Evolutionary conservation across 2,329 filamentous ascomycete genomes (phyloP).

Genomic region (Hysterium pulicare): DNA sequence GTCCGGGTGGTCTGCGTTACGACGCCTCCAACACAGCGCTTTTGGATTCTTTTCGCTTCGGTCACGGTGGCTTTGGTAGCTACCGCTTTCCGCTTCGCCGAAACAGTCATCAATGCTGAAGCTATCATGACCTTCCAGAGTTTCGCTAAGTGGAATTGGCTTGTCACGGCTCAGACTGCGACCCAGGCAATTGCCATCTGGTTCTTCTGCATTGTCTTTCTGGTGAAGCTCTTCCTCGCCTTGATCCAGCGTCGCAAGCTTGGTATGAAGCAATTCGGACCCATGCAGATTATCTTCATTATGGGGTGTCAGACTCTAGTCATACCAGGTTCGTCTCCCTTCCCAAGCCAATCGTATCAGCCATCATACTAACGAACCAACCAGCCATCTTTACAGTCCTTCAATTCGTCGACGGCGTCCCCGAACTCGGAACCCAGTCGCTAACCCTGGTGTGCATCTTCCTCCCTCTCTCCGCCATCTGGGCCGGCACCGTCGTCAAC

Average conservation of each 20-base stretch:
- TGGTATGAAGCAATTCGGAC: constrained; percentile 59
- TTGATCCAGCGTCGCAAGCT: constrained; percentile 55
- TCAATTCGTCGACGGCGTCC: constrained; percentile 50
- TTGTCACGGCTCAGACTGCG: constrained; percentile 45
- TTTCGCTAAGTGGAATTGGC: constrained; percentile 19
- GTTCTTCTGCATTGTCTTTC: constrained; percentile 61
- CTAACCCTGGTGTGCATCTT: constrained; percentile 60
- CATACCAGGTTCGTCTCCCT: constrained; percentile 52
- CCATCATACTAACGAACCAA: constrained; percentile 13
- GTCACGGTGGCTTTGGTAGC: constrained; percentile 49
- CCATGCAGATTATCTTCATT: constrained; percentile 65
- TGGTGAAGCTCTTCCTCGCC: constrained; percentile 57
- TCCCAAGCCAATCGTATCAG: constrained; percentile 10
- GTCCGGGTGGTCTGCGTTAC: constrained; percentile 61
- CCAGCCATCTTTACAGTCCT: constrained; percentile 60
- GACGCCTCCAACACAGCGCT: constrained; percentile 41
- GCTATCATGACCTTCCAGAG: constrained; percentile 32
- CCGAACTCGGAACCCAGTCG: constrained; percentile 54
- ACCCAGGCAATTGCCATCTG: constrained; percentile 56
- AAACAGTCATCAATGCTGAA: constrained; percentile 49
- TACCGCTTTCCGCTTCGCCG: constrained; percentile 52
- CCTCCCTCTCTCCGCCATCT: constrained; percentile 64
- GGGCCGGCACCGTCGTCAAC: constrained; percentile 48
- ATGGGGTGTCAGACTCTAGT: constrained; percentile 66
- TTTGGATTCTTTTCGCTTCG: constrained; percentile 47